Percentiles rank a stretch among this genome's conserved stretches.
phyloP scores from a whole-genome alignment of 208 protist species.

The Zelonia costaricensis region DNA sequence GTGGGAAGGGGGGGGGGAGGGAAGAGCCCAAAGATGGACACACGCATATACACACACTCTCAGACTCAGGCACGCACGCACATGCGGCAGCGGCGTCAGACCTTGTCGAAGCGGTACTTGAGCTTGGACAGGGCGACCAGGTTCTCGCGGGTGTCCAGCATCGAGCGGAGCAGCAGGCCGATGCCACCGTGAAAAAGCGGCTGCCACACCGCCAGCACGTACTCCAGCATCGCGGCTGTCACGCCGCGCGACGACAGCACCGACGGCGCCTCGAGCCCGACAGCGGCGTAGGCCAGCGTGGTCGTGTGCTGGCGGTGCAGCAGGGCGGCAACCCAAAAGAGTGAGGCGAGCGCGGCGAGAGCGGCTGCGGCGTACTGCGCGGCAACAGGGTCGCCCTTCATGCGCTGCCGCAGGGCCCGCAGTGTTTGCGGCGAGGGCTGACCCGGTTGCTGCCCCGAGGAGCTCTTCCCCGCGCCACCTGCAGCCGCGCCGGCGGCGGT shows the following conservation, averaged over 20 bases:
- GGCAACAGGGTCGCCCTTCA: slow-evolving; percentile 4
- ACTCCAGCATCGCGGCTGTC: slow-evolving; percentile 35
- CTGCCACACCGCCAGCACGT: slow-evolving; percentile 69
- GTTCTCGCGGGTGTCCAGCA: slow-evolving; percentile 45
- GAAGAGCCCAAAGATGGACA: too few species aligned
- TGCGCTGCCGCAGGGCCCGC: slow-evolving; percentile 1
- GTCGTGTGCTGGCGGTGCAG: slow-evolving; percentile 11
- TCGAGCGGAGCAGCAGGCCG: slow-evolving; percentile 40
- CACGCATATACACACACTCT: too few species aligned
- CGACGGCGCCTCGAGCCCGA: slow-evolving; percentile 8
- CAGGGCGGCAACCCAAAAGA: slow-evolving; percentile 13
- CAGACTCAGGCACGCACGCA: too few species aligned
- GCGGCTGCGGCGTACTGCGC: slow-evolving; percentile 16
- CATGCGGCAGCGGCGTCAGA: slow-evolving; percentile 8
- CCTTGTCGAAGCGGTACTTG: slow-evolving; percentile 75
- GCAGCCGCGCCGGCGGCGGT: not conserved
- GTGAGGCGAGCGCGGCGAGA: slow-evolving; percentile 5
- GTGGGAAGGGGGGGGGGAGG: too few species aligned
- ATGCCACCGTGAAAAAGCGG: slow-evolving; percentile 62
- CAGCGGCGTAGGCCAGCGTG: slow-evolving; percentile 5
- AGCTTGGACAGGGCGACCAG: slow-evolving; percentile 48
- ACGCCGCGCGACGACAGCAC: slow-evolving; percentile 9
- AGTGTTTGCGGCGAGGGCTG: not conserved
- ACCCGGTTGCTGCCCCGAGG: too few species aligned
- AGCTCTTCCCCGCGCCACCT: too few species aligned